These are phyloP conservation scores for Aegilops umbellulata DNA, from an alignment of 176 grass and related monocot genomes.

Conservation along the genomic window DNA sequence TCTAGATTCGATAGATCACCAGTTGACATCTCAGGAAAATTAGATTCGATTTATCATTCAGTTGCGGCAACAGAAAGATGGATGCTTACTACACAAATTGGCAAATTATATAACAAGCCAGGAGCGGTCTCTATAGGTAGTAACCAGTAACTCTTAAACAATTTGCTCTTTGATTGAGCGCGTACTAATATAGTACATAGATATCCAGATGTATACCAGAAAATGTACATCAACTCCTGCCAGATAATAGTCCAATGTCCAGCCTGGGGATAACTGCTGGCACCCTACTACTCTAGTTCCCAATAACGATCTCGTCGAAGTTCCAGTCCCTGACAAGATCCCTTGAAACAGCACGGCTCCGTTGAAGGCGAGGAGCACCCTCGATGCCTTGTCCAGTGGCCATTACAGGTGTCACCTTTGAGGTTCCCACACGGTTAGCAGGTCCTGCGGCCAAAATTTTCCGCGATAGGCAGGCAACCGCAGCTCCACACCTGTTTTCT, in stretches of 20 bases:
- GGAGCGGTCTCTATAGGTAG: not conserved
- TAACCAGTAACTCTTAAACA: not conserved
- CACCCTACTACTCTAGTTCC: conserved; percentile 46
- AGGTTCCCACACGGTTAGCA: conserved; percentile 36
- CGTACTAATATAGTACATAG: conserved; percentile 25
- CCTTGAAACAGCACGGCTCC: conserved; percentile 79
- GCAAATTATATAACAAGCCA: not conserved
- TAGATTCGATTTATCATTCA: not conserved
- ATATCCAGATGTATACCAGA: conserved; percentile 29
- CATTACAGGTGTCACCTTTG: conserved; percentile 74
- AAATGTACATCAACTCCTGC: conserved; percentile 42
- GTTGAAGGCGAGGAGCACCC: conserved; percentile 61
- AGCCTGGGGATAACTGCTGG: not conserved
- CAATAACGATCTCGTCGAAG: conserved; percentile 70
- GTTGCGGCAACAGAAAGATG: not conserved
- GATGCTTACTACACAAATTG: conserved; percentile 12
- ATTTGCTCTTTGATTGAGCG: not conserved
- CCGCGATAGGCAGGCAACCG: conserved; percentile 56
- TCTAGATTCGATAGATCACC: not conserved
- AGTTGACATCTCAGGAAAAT: too few relatives aligned
- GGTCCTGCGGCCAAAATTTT: conserved; percentile 38
- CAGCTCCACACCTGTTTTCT: conserved; percentile 55
- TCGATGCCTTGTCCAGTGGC: conserved; percentile 35
- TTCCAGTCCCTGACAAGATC: conserved; percentile 95
- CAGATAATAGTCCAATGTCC: conserved; percentile 22